Percentiles rank a stretch among this genome's conserved stretches.
Evolutionary conservation across 2,329 filamentous ascomycete species (phyloP).

Genomic region (Penicillium sp.): DNA sequence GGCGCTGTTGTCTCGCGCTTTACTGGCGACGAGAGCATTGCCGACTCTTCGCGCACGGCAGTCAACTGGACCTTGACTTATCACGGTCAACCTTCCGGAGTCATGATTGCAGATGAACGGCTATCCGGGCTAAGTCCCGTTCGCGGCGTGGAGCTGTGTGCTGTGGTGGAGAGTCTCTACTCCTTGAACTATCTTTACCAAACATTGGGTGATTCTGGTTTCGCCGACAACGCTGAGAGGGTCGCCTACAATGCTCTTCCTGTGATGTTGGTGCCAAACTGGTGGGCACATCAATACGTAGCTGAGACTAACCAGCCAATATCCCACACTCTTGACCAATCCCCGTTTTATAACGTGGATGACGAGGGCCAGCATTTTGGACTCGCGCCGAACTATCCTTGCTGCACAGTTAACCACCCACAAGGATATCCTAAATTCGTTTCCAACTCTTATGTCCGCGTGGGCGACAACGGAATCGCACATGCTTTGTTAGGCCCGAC

Average conservation of each 20-base stretch:
- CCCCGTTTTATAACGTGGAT: slow-evolving; percentile 50
- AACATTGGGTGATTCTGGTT: slow-evolving; percentile 42
- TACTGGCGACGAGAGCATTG: slow-evolving; percentile 41
- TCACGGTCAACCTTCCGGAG: slow-evolving; percentile 47
- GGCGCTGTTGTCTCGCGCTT: slow-evolving; percentile 45
- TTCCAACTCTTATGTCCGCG: slow-evolving; percentile 44
- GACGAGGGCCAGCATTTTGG: slow-evolving; percentile 47
- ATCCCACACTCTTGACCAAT: slow-evolving; percentile 38
- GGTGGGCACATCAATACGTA: slow-evolving; percentile 57
- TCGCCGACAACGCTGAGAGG: slow-evolving; percentile 51
- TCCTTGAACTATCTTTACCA: slow-evolving; percentile 51
- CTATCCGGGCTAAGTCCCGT: slow-evolving; percentile 43
- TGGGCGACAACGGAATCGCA: slow-evolving; percentile 43
- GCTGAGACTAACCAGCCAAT: slow-evolving; percentile 53
- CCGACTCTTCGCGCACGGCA: slow-evolving; percentile 38
- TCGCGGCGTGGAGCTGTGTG: slow-evolving; percentile 49
- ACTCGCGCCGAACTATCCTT: slow-evolving; percentile 50
- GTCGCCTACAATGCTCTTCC: slow-evolving; percentile 56
- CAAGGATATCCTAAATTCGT: slow-evolving; percentile 57
- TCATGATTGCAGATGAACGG: slow-evolving; percentile 50
- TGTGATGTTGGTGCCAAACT: slow-evolving; percentile 48
- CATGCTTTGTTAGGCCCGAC: slow-evolving; percentile 51
- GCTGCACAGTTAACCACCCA: slow-evolving; percentile 58
- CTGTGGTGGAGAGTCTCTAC: slow-evolving; percentile 50
- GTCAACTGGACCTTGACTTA: slow-evolving; percentile 48